phyloP scores from a whole-genome alignment of 257 asterid species.

The Solanum infundibuliforme region DNA sequence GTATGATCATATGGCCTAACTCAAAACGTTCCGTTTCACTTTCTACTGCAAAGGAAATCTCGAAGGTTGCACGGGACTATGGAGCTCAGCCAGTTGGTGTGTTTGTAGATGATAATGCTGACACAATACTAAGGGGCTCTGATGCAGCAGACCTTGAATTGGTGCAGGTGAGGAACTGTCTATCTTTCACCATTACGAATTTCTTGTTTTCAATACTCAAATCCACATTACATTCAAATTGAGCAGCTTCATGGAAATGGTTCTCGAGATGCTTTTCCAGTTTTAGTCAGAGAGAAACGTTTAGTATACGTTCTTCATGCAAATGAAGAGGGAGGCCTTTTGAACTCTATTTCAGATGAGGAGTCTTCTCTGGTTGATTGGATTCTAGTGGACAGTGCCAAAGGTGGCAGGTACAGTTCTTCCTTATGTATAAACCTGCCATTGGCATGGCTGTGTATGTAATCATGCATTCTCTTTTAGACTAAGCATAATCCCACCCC shows the following conservation, averaged over 20 bases:
- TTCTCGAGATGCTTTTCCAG: conserved; percentile 66
- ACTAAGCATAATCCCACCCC: not conserved
- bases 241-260: conserved; percentile 87
- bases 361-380: conserved; percentile 76
- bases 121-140: conserved; percentile 58
- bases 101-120: conserved; percentile 81
- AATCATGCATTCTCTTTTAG: not conserved
- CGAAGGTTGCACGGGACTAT: conserved; percentile 51
- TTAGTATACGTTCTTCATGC: conserved; percentile 88
- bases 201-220: conserved; percentile 3
- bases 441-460: not conserved
- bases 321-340: conserved; percentile 55
- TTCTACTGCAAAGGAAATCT: conserved; percentile 74
- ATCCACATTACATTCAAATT: not conserved
- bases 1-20: conserved; percentile 95
- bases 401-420: conserved; percentile 73
- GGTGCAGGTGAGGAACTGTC: conserved; percentile 55
- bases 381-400: conserved; percentile 92
- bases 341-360: conserved; percentile 65
- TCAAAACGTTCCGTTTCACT: conserved; percentile 81
- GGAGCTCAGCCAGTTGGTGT: conserved; percentile 96
- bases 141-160: conserved; percentile 68
- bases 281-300: conserved; percentile 32
- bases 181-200: not conserved
- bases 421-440: not conserved